Percentiles rank a stretch among this genome's conserved stretches.
Conservation (phyloP, 768 basidiomycete genomes). For the Lanmaoa rubissima region DNA sequence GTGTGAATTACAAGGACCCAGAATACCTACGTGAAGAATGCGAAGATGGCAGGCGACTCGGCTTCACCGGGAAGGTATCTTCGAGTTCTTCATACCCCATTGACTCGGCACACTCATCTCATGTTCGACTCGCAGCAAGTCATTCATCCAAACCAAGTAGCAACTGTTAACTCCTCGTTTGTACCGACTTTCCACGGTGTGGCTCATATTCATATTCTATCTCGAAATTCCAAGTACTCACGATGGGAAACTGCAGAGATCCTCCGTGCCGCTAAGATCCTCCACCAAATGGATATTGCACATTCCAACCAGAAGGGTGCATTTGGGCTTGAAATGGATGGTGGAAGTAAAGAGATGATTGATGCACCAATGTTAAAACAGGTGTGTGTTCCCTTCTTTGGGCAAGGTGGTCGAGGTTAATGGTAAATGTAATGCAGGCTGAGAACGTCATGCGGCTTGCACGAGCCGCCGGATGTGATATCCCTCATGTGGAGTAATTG, state of each 20-base stretch:
- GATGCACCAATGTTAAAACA: constrained; percentile 91
- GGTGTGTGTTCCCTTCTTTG: constrained; percentile 15
- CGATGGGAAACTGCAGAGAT: constrained; percentile 52
- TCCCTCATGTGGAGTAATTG: constrained; percentile 41
- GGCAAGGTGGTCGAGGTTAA: neutral
- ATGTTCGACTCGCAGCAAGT: constrained; percentile 64
- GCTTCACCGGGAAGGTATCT: constrained; percentile 86
- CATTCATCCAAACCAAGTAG: constrained; percentile 86
- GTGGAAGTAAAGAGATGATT: constrained; percentile 72
- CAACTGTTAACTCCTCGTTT: constrained; percentile 73
- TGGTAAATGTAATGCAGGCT: constrained; percentile 34
- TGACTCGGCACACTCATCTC: constrained; percentile 3
- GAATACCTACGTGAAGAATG: constrained; percentile 71
- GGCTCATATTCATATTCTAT: constrained; percentile 1
- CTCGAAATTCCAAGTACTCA: neutral
- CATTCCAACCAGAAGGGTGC: constrained; percentile 60
- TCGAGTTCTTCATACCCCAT: neutral
- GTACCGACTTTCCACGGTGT: constrained; percentile 70
- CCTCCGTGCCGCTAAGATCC: constrained; percentile 67
- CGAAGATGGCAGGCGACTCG: constrained; percentile 73
- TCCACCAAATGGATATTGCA: constrained; percentile 61
- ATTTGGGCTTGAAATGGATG: constrained; percentile 62
- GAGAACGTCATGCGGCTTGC: constrained; percentile 53
- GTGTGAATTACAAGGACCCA: constrained; percentile 80
- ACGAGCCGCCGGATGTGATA: constrained; percentile 49